Percentiles rank a stretch among this genome's conserved stretches.
Evolutionary conservation across 108 stramenopile genomes (phyloP).

Genomic region (Conticribra guillardii): DNA sequence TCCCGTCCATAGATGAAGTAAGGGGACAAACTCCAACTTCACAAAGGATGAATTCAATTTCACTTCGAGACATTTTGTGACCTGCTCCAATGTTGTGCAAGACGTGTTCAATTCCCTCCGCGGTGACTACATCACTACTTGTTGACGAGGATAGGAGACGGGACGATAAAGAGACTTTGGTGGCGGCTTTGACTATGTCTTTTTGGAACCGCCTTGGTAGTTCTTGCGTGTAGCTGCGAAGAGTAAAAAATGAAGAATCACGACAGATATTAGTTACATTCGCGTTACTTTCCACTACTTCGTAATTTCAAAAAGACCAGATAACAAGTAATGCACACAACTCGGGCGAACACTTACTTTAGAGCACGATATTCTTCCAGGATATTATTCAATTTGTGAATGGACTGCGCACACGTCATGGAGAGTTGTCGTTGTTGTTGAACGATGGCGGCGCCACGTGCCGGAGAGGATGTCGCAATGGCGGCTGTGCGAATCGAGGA

Average conservation of each 20-base stretch:
- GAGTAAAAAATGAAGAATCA: background rate
- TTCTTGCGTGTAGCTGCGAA: slow-evolving; percentile 53
- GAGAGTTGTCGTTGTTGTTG: slow-evolving; percentile 5
- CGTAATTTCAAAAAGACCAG: background rate
- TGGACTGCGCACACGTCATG: slow-evolving; percentile 22
- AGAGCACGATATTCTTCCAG: slow-evolving; percentile 56
- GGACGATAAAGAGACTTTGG: slow-evolving; percentile 9
- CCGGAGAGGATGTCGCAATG: background rate
- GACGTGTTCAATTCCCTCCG: slow-evolving; percentile 50
- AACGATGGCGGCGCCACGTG: background rate
- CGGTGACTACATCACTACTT: slow-evolving; percentile 10
- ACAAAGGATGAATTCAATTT: slow-evolving; percentile 53
- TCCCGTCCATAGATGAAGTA: background rate
- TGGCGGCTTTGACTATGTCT: slow-evolving; percentile 58
- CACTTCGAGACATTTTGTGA: slow-evolving; percentile 44
- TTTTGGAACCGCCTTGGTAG: slow-evolving; percentile 63
- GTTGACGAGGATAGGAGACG: slow-evolving; percentile 29
- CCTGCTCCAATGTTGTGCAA: slow-evolving; percentile 55
- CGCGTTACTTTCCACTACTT: too few relatives aligned
- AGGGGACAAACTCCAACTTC: slow-evolving; percentile 47
- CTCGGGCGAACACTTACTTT: too few relatives aligned
- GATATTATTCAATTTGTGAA: slow-evolving; percentile 46
- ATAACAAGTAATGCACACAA: background rate
- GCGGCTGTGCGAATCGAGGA: slow-evolving; percentile 13
- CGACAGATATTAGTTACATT: background rate